Evolutionary conservation across 305 asterid genomes (phyloP).

Genomic region (Solanum hybrid): DNA sequence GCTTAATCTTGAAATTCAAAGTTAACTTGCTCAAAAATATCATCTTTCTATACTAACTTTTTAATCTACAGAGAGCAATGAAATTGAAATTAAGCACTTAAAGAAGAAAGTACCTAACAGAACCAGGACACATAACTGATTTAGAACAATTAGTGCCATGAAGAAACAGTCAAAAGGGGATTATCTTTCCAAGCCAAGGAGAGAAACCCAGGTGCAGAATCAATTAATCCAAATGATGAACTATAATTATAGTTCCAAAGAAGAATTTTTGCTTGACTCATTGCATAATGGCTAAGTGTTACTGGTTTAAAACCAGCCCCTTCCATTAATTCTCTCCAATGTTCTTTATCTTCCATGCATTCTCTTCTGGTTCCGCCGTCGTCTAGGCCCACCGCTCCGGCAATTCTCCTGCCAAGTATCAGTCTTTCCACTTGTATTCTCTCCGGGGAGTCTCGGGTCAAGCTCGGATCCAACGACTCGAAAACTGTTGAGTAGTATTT

Average conservation of each 20-base stretch:
- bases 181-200: conserved; percentile 83
- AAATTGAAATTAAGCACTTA: conserved; percentile 3
- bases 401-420: conserved; percentile 61
- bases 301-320: conserved; percentile 66
- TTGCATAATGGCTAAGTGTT: conserved; percentile 72
- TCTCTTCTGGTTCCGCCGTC: conserved; percentile 31
- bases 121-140: conserved; percentile 13
- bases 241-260: conserved; percentile 75
- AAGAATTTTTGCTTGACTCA: conserved; percentile 76
- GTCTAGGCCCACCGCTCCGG: conserved; percentile 44
- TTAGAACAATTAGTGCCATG: conserved; percentile 56
- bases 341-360: conserved; percentile 71
- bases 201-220: conserved; percentile 66
- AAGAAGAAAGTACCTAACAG: not conserved
- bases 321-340: conserved; percentile 73
- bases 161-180: conserved; percentile 80
- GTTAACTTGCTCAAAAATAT: conserved; percentile 17
- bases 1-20: conserved; percentile 10
- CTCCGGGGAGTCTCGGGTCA: conserved; percentile 58
- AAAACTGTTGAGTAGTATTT: conserved; percentile 62
- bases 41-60: conserved; percentile 23
- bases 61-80: conserved; percentile 3
- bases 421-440: conserved; percentile 52
- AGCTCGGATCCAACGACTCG: conserved; percentile 67
- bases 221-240: conserved; percentile 46